phyloP scores from a whole-genome alignment of 495 filamentous ascomycete species.

The Hypoxylon crocopeplum region DNA sequence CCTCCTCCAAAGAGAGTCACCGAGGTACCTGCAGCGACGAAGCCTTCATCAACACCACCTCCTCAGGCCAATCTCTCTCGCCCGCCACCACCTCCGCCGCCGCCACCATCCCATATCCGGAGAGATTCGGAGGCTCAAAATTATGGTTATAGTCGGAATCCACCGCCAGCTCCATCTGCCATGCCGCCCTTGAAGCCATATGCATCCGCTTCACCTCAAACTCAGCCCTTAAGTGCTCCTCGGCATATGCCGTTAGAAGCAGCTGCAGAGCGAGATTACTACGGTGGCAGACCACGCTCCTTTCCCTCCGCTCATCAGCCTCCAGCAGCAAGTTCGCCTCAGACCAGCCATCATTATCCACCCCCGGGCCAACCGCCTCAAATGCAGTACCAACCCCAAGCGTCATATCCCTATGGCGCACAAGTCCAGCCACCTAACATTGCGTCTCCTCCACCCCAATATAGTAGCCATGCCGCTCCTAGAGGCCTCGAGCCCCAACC shows the following conservation, averaged over 20 bases:
- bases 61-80: slow-evolving; percentile 48
- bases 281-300: slow-evolving; percentile 41
- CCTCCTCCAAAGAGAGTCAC: slow-evolving; percentile 46
- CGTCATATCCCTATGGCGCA: slow-evolving; percentile 41
- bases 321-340: slow-evolving; percentile 47
- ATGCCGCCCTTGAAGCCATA: slow-evolving; percentile 59
- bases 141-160: slow-evolving; percentile 48
- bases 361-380: slow-evolving; percentile 42
- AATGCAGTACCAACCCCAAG: slow-evolving; percentile 41
- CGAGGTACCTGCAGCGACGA: slow-evolving; percentile 45
- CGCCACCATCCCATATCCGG: slow-evolving; percentile 42
- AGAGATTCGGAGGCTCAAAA: slow-evolving; percentile 45
- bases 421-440: slow-evolving; percentile 41
- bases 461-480: slow-evolving; percentile 38
- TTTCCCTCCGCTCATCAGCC: slow-evolving; percentile 44
- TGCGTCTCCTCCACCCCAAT: slow-evolving; percentile 47
- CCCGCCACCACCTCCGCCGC: slow-evolving; percentile 44
- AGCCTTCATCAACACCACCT: slow-evolving; percentile 53
- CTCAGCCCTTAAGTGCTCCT: slow-evolving; percentile 45
- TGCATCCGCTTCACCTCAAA: slow-evolving; percentile 51
- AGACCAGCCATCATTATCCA: slow-evolving; percentile 47
- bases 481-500: slow-evolving; percentile 40
- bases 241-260: slow-evolving; percentile 46
- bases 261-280: slow-evolving; percentile 50
- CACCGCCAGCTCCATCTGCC: slow-evolving; percentile 42